Percentiles rank a stretch among this genome's conserved stretches.
phyloP scores from a whole-genome alignment of 805 yeast genomes.

The Kockiozyma suomiensis region DNA sequence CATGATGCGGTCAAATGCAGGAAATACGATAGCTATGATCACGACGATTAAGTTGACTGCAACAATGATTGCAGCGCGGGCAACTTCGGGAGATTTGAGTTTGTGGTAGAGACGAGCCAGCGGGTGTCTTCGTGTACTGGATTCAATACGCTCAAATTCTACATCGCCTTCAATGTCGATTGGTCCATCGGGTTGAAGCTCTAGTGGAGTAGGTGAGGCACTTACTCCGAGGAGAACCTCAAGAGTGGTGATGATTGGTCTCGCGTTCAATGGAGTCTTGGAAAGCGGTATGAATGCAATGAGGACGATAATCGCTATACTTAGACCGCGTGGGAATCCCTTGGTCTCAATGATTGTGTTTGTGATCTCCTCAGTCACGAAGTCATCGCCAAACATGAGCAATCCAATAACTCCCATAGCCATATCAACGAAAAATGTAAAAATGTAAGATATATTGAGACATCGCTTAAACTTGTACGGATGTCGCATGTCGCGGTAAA shows the following conservation, averaged over 20 bases:
- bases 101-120: background rate
- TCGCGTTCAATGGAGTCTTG: constrained; percentile 78
- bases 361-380: constrained; percentile 49
- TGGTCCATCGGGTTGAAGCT: background rate
- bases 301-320: constrained; percentile 55
- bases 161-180: background rate
- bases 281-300: constrained; percentile 85
- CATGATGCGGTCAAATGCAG: constrained; percentile 79
- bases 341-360: constrained; percentile 66
- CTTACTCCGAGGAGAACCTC: constrained; percentile 55
- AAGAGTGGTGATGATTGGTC: constrained; percentile 75
- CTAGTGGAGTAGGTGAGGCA: constrained; percentile 16
- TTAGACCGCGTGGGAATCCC: constrained; percentile 68
- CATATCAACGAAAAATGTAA: constrained; percentile 62
- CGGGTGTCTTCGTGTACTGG: constrained; percentile 3
- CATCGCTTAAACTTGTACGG: constrained; percentile 61
- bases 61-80: constrained; percentile 44
- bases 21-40: constrained; percentile 62
- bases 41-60: constrained; percentile 62
- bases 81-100: constrained; percentile 5
- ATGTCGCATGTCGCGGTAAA: constrained; percentile 73
- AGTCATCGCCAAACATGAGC: constrained; percentile 72
- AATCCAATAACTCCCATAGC: constrained; percentile 67
- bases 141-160: background rate
- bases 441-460: constrained; percentile 57